Evolutionary conservation across 225 moss, liverwort and hornwort species (phyloP), one percentile per base, ranked within the genome.

Genomic region (Antitrichia curtipendula): DNA sequence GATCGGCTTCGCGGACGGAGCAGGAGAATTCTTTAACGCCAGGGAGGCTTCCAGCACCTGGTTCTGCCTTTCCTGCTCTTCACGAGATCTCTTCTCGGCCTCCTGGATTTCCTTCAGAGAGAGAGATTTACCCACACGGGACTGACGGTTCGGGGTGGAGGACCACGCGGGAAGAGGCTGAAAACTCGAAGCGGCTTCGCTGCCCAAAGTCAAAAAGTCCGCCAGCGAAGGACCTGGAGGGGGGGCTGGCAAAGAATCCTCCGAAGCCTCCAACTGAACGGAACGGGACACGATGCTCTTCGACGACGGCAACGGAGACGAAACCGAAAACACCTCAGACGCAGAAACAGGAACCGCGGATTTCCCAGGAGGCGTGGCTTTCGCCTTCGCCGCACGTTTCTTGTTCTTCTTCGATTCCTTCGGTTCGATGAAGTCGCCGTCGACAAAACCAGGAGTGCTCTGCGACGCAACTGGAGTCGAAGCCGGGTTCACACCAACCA

Each of bases 41-140:
- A 93, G 65, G 17, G 92, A 86, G 15, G 92, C 94, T 87, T 96
- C 96, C 25, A 92, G 84, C 86, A 91, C 83, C 92, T 94, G 94
- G 49, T 92, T 85, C 81, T 95, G 97, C 88, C 94, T 91, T 74
- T 96, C 99, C 91, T 95, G 97, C 89, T 97, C 98, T 90, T 98
- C 98, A 56, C 95, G 95, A 85, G 93, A 95, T 82, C 95, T 93
- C 83, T 93, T 94, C 88, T 99, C 99, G 73, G 92, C 92, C 92
- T 99, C 97, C 84, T 99, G 99, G 80, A 99, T 99, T 84, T 99
- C 99, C 95, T 97, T 99, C 85, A 99, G 81, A 36, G 99, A 96
- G 45, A 97, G 86, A 86, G 95, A 95, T 79, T 96, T 97, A 20
- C 94, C 94, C 75, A 90, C 91, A 86, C 95, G 97, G 6, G 88